Base-by-base conservation (phyloP, 1,284 basidiomycete genomes). In the Sporisorium exsertum region DNA sequence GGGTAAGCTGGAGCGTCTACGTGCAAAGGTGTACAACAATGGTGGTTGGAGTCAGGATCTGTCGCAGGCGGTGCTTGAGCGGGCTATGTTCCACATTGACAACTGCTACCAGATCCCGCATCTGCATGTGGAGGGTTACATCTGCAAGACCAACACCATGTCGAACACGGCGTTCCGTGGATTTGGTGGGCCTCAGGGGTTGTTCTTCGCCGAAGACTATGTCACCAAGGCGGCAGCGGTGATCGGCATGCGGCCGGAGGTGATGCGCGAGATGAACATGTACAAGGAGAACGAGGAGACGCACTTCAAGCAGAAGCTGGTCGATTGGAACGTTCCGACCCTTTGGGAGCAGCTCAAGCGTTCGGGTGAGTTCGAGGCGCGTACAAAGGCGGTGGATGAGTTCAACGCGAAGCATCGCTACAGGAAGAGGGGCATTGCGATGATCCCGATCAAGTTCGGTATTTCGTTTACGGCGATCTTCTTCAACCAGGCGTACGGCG, bases 141-240 rank as follows among this genome's bases (percentile, higher is more conserved):
- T 84, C 46, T 81, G 79, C 72, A 85, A 85, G 65, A 87, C 86
- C 24, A 82, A 87, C 77, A 86, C 85, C 6, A 82, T 86, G 66
- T 85, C 84, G 10, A 86, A 86, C 69, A 86, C 86, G 6, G 86
- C 86, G 12, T 87, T 82, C 77, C 74, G 86, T 56, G 84, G 82
- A 15, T 86, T 86, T 52, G 86, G 86, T 22, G 85, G 82, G 27
- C 85, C 85, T 32, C 86, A 87, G 68, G 85, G 85, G 24, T 84
- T 86, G 70, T 68, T 84, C 46, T 79, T 86, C 65, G 77, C 81
- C 46, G 84, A 86, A 57, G 78, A 81, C 55, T 81, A 81, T 69
- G 79, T 86, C 46, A 77, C 63, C 50, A 82, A 81, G 51, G 79
- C 85, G 20, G 85, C 86, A 5, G 74, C 81, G 22, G 71, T 78